These are phyloP conservation scores for Cryomyces antarcticus DNA, from an alignment of 495 filamentous ascomycete genomes.

Conservation along the genomic window DNA sequence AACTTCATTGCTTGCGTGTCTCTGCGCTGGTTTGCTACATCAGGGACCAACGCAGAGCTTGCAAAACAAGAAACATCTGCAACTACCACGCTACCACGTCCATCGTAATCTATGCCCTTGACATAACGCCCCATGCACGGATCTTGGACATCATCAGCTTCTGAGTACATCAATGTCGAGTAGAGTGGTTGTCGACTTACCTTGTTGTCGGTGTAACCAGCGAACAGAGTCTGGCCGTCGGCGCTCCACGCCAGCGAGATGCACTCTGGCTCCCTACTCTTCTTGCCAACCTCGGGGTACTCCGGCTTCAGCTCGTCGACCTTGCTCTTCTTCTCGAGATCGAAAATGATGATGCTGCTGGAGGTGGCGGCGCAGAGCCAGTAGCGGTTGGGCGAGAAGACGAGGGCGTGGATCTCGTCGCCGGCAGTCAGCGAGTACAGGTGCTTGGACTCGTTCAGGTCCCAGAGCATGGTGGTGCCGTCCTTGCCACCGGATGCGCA, in stretches of 20 bases:
- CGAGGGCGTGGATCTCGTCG: conserved; percentile 99
- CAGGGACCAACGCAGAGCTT: no score
- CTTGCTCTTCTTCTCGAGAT: conserved; percentile 99
- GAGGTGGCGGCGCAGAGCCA: conserved; percentile 98
- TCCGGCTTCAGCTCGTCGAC: conserved; percentile 99
- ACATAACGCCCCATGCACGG: conserved; percentile 98
- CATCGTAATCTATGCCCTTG: conserved; percentile 15
- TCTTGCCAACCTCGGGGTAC: conserved; percentile 91
- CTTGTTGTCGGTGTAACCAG: conserved; percentile 98
- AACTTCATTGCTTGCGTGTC: no score
- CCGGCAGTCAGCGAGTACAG: conserved; percentile 98
- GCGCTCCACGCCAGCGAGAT: conserved; percentile 90
- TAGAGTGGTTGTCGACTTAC: no score
- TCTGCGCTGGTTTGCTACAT: no score
- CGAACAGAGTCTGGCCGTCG: conserved; percentile 96
- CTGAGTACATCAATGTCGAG: no score
- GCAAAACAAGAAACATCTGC: no score
- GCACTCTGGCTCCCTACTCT: conserved; percentile 97
- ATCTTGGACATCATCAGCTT: conserved; percentile 25
- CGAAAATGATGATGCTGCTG: conserved; percentile 98
- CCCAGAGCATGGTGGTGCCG: conserved; percentile 99
- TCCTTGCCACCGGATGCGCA: conserved; percentile 99
- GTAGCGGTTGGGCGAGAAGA: conserved; percentile 99
- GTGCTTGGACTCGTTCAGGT: conserved; percentile 99
- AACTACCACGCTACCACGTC: background rate